Conservation (phyloP, 148 eudicot genomes). For the Diospyros kaki region DNA sequence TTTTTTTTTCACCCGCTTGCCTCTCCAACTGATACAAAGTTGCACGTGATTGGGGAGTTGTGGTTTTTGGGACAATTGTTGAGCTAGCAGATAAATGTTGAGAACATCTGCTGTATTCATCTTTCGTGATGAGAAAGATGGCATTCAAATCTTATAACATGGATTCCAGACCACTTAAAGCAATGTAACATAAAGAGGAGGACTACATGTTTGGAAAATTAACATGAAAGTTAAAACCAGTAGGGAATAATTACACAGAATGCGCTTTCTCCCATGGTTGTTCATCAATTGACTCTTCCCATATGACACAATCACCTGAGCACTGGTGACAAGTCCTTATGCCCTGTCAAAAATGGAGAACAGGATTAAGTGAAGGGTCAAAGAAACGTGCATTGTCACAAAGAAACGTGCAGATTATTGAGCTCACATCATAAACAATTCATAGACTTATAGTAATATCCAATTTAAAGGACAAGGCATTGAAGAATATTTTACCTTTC, state of each 20-base stretch:
- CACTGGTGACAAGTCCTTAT: constrained; percentile 69
- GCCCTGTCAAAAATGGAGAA: constrained; percentile 49
- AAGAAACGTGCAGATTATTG: background rate
- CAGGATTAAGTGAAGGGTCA: background rate
- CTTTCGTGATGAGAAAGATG: no score
- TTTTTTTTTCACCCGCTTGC: background rate
- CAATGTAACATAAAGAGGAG: background rate
- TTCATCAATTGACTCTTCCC: constrained; percentile 96
- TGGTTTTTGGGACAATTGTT: background rate
- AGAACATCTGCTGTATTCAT: no score
- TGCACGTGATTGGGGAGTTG: background rate
- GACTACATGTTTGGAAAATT: background rate
- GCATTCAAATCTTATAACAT: background rate
- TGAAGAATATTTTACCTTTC: constrained; percentile 49
- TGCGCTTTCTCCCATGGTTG: constrained; percentile 97
- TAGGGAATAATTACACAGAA: constrained; percentile 43
- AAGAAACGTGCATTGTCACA: background rate
- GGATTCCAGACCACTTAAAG: background rate
- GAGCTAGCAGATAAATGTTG: background rate
- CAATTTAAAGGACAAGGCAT: background rate
- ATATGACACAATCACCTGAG: constrained; percentile 85
- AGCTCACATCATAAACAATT: background rate
- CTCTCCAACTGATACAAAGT: background rate
- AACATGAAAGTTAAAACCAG: background rate
- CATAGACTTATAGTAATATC: background rate